A percentile compares a stretch with the other conserved stretches of the same genome.
Evolutionary conservation across 192 early-diverging fungal species (phyloP).

Genomic region (Linnemannia schmuckeri): DNA sequence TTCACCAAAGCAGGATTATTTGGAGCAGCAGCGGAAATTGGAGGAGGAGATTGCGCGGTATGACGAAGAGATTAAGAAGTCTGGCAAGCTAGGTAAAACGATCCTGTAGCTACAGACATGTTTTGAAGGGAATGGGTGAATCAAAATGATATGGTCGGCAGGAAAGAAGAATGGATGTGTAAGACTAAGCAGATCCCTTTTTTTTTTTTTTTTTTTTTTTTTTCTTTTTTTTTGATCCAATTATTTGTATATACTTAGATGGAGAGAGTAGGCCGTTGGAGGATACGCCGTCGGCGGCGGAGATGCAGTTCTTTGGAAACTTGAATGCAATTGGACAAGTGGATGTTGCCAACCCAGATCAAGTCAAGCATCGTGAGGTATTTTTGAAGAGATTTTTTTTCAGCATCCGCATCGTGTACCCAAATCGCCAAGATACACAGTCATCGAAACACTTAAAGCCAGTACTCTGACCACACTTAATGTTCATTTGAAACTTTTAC

Average conservation of each 20-base stretch:
- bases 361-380: constrained; percentile 54
- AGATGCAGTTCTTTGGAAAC: constrained; percentile 56
- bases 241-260: constrained; percentile 6
- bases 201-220: background rate
- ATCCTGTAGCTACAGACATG: background rate
- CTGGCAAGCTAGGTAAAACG: constrained; percentile 24
- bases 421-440: background rate
- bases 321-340: constrained; percentile 45
- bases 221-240: background rate
- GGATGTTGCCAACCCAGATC: constrained; percentile 35
- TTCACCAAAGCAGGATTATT: constrained; percentile 48
- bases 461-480: background rate
- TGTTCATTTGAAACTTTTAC: background rate
- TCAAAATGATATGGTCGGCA: background rate
- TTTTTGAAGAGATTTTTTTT: background rate
- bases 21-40: constrained; percentile 29
- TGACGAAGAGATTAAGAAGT: constrained; percentile 31
- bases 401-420: background rate
- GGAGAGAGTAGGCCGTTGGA: constrained; percentile 43
- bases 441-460: too few species aligned
- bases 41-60: constrained; percentile 42
- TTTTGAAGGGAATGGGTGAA: background rate
- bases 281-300: constrained; percentile 51
- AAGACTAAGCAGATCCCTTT: background rate
- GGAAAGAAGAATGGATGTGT: background rate